These are phyloP conservation scores for Mycena epipterygia DNA, from an alignment of 768 basidiomycete genomes.

Conservation along the genomic window DNA sequence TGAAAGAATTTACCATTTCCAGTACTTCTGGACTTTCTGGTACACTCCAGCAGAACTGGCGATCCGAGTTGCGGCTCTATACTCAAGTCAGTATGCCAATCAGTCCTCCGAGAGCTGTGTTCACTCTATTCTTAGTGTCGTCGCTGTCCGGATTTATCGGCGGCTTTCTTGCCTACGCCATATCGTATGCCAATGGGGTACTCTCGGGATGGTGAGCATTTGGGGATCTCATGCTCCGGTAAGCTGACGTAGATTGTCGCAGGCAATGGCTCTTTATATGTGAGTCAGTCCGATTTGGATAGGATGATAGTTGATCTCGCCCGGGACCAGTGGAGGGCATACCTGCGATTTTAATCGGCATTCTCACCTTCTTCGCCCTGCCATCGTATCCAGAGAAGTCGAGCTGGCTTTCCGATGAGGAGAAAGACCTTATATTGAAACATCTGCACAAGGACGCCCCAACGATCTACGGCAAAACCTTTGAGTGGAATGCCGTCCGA, in stretches of 20 bases:
- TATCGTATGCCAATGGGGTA: constrained; percentile 37
- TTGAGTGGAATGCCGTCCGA: constrained; percentile 18
- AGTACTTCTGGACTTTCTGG: constrained; percentile 40
- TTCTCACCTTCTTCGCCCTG: constrained; percentile 43
- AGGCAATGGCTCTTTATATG: constrained; percentile 49
- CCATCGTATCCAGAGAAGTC: constrained; percentile 59
- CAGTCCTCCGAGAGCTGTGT: background rate
- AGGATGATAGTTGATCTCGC: constrained; percentile 28
- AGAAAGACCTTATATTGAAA: constrained; percentile 48
- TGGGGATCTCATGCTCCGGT: background rate
- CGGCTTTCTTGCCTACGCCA: constrained; percentile 39
- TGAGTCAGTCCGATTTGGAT: background rate
- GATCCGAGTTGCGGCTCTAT: constrained; percentile 37
- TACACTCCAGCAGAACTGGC: constrained; percentile 41
- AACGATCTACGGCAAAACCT: constrained; percentile 31
- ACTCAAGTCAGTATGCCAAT: constrained; percentile 30
- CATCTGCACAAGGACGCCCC: constrained; percentile 42
- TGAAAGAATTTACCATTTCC: too few species aligned
- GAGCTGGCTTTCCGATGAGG: constrained; percentile 51
- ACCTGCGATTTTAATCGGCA: constrained; percentile 37
- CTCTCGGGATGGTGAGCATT: constrained; percentile 36
- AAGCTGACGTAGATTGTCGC: background rate
- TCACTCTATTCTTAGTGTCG: constrained; percentile 3
- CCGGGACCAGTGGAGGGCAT: constrained; percentile 32
- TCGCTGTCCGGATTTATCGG: constrained; percentile 37